Base-by-base conservation (phyloP, 345 rosid genomes). In the Acer campestre region DNA sequence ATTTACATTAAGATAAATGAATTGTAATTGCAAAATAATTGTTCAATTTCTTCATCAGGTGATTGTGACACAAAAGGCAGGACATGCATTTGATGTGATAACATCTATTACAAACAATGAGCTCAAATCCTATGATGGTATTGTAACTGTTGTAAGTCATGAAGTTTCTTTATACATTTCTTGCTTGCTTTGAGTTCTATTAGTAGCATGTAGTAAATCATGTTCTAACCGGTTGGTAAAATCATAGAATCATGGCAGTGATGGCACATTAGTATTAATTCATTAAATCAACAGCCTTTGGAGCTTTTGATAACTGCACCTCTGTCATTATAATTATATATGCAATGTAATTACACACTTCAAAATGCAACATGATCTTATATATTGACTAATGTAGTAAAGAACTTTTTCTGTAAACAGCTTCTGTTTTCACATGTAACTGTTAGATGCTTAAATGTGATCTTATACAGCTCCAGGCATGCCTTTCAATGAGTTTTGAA, bases 81-180 rank as follows among this genome's bases (percentile, higher is more conserved):
- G 96, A 25, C 97, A 94, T 74, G 98, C 98, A 69, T 92, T 82
- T 84, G 91, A 94, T 81, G 90, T 84, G 82, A 87, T 94, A 94
- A 64, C 83, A 79, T 85, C 92, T 69, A 72, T 75, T 22, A 78
- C 92, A 31, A 84, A 86, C 61, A 86, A 84, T 67, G 98, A 93
- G 81, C 92, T 92, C 72, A 81, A 55, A 71, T 84, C 84, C 55
- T 93, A 92, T 81, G 94, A 93, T 86, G 99, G 98, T 74, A 88
- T 88, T 76, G 69, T 95, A 81, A 88, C 91, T 80, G 91, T 93
- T 89, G 98, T 95, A 90, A 90, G 96, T 86, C 76, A 46, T 75
- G 61, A 7, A 42, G 61, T 53, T 55, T 18, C 59, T 72, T 73
- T 53, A 59, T 51, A 3, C 48, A 74, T 75, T 35, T 80, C 27